These are phyloP conservation scores for Aurinia saxatilis DNA, from an alignment of 345 rosid species.

Conservation along the genomic window DNA sequence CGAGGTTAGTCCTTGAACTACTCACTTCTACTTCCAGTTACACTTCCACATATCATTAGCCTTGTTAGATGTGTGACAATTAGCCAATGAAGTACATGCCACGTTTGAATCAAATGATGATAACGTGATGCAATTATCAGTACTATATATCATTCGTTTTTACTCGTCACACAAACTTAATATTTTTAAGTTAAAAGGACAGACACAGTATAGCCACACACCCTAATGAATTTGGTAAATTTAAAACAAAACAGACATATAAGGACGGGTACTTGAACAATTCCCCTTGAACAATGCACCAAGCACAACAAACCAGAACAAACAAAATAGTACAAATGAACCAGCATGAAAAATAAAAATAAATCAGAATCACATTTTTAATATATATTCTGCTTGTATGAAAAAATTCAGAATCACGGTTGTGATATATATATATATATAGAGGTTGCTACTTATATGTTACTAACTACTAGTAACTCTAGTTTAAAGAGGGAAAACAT, in stretches of 20 bases:
- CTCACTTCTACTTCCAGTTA: no score
- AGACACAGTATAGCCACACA: neutral
- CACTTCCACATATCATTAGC: neutral
- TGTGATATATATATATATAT: no score
- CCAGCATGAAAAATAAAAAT: conserved; percentile 1
- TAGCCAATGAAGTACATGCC: neutral
- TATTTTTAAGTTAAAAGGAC: neutral
- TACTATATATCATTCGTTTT: neutral
- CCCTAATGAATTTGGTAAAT: neutral
- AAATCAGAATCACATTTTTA: conserved; percentile 9
- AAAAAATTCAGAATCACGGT: no score
- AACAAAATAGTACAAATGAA: no score
- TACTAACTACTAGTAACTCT: no score
- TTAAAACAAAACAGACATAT: neutral
- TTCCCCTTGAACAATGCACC: conserved; percentile 1
- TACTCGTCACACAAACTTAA: neutral
- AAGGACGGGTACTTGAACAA: conserved; percentile 21
- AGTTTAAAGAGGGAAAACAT: no score
- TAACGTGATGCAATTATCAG: neutral
- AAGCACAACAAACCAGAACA: no score
- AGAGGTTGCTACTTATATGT: no score
- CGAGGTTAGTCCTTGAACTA: neutral
- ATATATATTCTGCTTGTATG: no score
- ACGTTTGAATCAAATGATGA: neutral
- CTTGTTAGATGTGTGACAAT: neutral